These are phyloP conservation scores for Populus nigra DNA, from an alignment of 345 rosid genomes.

Conservation along the genomic window DNA sequence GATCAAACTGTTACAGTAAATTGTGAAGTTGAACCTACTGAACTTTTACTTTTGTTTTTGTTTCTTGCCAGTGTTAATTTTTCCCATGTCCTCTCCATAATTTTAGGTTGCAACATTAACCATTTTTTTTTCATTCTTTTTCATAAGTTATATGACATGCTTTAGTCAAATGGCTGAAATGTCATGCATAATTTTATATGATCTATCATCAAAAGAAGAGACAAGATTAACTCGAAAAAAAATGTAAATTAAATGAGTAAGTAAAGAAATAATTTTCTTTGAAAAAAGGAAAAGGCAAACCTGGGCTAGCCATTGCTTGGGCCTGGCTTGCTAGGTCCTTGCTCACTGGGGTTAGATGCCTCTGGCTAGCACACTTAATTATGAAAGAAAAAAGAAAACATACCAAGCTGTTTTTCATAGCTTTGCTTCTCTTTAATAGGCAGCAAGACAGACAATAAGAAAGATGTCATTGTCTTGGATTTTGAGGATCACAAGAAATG, in stretches of 20 bases:
- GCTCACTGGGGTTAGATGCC: neutral
- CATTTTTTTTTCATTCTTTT: no score
- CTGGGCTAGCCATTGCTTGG: neutral
- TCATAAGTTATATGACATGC: neutral
- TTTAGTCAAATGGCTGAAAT: neutral
- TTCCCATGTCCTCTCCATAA: no score
- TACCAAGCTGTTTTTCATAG: neutral
- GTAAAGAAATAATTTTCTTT: neutral
- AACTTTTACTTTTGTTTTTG: neutral
- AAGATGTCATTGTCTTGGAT: constrained; percentile 2
- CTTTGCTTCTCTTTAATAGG: neutral
- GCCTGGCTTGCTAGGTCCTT: neutral
- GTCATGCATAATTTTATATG: neutral
- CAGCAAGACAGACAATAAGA: neutral
- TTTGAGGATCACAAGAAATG: neutral
- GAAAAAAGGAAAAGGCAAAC: neutral
- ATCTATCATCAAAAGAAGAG: neutral
- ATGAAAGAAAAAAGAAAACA: neutral
- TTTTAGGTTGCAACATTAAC: no score
- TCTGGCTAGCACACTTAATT: neutral
- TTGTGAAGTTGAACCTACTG: neutral
- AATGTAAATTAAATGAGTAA: neutral
- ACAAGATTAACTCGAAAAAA: no score
- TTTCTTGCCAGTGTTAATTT: neutral
- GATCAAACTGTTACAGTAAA: neutral